These are phyloP conservation scores for Talaromyces piceae DNA, from an alignment of 2,329 filamentous ascomycete species.

Conservation along the genomic window DNA sequence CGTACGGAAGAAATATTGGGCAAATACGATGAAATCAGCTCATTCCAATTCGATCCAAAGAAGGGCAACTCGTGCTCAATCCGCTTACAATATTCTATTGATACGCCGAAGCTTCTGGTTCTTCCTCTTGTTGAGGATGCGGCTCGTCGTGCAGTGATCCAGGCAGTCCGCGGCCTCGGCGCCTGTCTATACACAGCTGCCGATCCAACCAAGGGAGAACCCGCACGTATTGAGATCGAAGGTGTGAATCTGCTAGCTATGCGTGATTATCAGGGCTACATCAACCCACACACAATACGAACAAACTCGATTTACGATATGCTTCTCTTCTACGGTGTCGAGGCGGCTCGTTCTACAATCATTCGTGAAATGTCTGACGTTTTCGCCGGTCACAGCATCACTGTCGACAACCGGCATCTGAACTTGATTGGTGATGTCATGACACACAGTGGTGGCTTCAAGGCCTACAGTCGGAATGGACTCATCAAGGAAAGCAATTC, in stretches of 20 bases:
- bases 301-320: constrained; percentile 92
- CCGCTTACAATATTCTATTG: constrained; percentile 71
- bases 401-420: constrained; percentile 82
- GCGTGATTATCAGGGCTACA: constrained; percentile 76
- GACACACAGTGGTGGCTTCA: constrained; percentile 87
- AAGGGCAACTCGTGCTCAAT: constrained; percentile 70
- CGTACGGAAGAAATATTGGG: constrained; percentile 60
- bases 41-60: constrained; percentile 72
- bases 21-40: constrained; percentile 58
- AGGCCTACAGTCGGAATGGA: constrained; percentile 86
- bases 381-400: constrained; percentile 85
- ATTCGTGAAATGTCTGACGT: constrained; percentile 78
- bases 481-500: constrained; percentile 70
- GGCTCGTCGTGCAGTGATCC: constrained; percentile 70
- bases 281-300: constrained; percentile 77
- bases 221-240: constrained; percentile 60
- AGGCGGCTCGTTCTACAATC: constrained; percentile 82
- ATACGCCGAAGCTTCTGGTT: constrained; percentile 85
- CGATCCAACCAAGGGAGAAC: constrained; percentile 44
- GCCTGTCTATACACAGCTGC: constrained; percentile 63
- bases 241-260: constrained; percentile 87
- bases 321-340: constrained; percentile 79
- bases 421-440: constrained; percentile 96
- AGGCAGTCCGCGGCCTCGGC: constrained; percentile 72
- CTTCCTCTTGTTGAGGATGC: constrained; percentile 81